phyloP scores from a whole-genome alignment of 1,284 basidiomycete genomes.

The Stereum hirsutum region DNA sequence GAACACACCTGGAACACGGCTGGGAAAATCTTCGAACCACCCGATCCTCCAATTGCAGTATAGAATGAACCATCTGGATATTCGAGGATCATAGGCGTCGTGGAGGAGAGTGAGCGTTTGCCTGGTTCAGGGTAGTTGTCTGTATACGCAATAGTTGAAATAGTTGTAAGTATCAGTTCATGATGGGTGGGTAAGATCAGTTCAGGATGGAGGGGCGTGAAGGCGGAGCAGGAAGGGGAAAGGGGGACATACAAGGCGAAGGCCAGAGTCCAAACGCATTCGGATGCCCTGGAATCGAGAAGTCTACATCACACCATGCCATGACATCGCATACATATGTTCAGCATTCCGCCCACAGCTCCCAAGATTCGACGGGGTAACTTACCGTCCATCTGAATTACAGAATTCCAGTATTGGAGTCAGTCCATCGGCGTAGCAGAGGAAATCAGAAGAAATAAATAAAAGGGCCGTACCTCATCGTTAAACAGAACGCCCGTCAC shows the following conservation, averaged over 20 bases:
- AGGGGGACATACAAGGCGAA: slow-evolving; percentile 58
- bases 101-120: slow-evolving; percentile 87
- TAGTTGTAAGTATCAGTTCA: not conserved
- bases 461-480: slow-evolving; percentile 69
- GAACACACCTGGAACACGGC: slow-evolving; percentile 73
- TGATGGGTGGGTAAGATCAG: not conserved
- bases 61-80: slow-evolving; percentile 61
- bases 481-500: slow-evolving; percentile 85
- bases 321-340: too few species aligned
- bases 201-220: too few species aligned
- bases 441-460: too few species aligned
- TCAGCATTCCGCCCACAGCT: too few species aligned
- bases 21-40: slow-evolving; percentile 81
- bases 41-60: slow-evolving; percentile 75
- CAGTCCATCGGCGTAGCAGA: too few species aligned
- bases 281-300: slow-evolving; percentile 71
- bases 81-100: slow-evolving; percentile 74
- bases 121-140: slow-evolving; percentile 83
- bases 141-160: slow-evolving; percentile 19
- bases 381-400: slow-evolving; percentile 61
- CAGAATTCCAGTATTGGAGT: too few species aligned
- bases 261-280: slow-evolving; percentile 83
- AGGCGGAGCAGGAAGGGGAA: not conserved
- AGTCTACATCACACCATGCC: too few species aligned
- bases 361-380: too few species aligned